phyloP scores from a whole-genome alignment of 2,329 filamentous ascomycete species.

The Talaromyces sp. region DNA sequence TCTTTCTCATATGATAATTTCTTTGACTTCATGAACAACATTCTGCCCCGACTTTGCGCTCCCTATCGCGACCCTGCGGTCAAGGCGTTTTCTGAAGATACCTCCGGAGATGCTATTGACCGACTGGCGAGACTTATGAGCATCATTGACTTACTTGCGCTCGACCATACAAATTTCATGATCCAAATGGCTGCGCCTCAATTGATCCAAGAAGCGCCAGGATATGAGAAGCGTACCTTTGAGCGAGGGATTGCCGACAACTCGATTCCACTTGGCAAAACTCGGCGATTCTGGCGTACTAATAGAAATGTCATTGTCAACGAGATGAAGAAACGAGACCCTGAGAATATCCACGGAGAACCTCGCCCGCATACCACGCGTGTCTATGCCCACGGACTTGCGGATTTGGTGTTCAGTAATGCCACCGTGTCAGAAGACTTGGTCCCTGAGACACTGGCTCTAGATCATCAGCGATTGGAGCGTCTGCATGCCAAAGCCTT shows the following conservation, averaged over 20 bases:
- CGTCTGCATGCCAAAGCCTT: slow-evolving; percentile 58
- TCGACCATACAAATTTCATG: slow-evolving; percentile 69
- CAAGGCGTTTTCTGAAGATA: slow-evolving; percentile 57
- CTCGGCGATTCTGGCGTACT: slow-evolving; percentile 58
- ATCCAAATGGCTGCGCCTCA: slow-evolving; percentile 63
- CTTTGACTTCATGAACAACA: slow-evolving; percentile 64
- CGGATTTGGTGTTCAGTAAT: slow-evolving; percentile 61
- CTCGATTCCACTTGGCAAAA: slow-evolving; percentile 55
- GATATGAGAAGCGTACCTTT: slow-evolving; percentile 64
- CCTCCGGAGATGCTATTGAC: slow-evolving; percentile 60
- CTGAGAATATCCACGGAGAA: slow-evolving; percentile 39
- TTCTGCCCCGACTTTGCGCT: slow-evolving; percentile 66
- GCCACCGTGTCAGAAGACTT: slow-evolving; percentile 54
- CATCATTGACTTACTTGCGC: slow-evolving; percentile 63
- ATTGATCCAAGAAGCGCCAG: slow-evolving; percentile 62
- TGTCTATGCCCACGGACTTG: slow-evolving; percentile 63
- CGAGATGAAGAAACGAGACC: slow-evolving; percentile 54
- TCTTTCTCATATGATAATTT: slow-evolving; percentile 67
- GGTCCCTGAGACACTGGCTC: slow-evolving; percentile 62
- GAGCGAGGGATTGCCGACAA: slow-evolving; percentile 57
- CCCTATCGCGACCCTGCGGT: slow-evolving; percentile 65
- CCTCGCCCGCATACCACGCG: slow-evolving; percentile 38
- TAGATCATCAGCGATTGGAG: slow-evolving; percentile 58
- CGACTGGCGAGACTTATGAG: slow-evolving; percentile 65
- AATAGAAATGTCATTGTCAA: slow-evolving; percentile 46